These are phyloP conservation scores for Lyophyllum shimeji DNA, from an alignment of 768 basidiomycete species.

Conservation along the genomic window DNA sequence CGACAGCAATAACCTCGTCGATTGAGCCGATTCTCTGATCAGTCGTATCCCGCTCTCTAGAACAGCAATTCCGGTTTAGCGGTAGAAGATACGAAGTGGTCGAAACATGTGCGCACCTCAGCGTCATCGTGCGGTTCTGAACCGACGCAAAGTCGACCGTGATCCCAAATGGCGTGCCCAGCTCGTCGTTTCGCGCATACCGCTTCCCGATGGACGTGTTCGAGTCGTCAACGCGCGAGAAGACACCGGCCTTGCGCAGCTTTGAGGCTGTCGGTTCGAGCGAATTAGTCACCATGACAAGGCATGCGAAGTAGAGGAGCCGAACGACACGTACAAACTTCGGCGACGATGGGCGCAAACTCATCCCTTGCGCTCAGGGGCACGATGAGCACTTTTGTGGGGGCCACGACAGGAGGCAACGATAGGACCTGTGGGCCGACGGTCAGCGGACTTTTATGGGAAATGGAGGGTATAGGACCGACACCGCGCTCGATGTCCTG, in stretches of 20 bases:
- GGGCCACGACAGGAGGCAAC: conserved; percentile 85
- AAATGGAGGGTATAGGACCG: conserved; percentile 31
- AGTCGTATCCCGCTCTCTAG: conserved; percentile 92
- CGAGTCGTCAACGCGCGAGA: conserved; percentile 94
- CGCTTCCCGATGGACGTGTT: conserved; percentile 94
- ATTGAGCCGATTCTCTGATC: conserved; percentile 88
- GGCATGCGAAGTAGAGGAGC: background rate
- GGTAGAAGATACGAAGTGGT: background rate
- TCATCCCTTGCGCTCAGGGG: conserved; percentile 86
- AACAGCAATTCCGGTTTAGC: background rate
- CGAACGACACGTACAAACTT: conserved; percentile 75
- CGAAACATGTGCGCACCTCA: conserved; percentile 60
- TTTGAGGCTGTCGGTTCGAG: conserved; percentile 60
- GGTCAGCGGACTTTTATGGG: background rate
- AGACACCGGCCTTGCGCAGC: conserved; percentile 85
- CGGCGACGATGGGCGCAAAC: conserved; percentile 78
- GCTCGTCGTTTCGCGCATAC: conserved; percentile 96
- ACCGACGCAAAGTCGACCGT: conserved; percentile 95
- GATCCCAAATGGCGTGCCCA: conserved; percentile 95
- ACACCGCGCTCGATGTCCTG: conserved; percentile 89
- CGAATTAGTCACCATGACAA: conserved; percentile 5
- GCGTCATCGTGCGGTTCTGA: conserved; percentile 90
- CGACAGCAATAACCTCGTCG: conserved; percentile 83
- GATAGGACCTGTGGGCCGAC: conserved; percentile 69
- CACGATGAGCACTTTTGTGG: conserved; percentile 96